phyloP scores from a whole-genome alignment of 192 early-diverging fungal genomes.

The Phycomyces blakesleeanus region DNA sequence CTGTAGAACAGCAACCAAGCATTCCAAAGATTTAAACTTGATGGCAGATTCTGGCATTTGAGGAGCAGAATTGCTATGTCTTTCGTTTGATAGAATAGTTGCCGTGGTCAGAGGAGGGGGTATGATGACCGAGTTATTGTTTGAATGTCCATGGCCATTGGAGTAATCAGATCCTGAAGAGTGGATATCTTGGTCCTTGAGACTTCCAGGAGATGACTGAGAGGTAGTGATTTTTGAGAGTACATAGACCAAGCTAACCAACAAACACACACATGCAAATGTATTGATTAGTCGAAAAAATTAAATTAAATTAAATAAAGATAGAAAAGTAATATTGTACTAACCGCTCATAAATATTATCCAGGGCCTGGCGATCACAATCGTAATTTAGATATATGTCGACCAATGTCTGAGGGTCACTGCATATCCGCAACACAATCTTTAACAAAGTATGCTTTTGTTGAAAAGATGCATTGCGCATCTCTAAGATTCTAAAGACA shows the following conservation, averaged over 20 bases:
- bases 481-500: conserved; percentile 84
- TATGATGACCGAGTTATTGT: conserved; percentile 28
- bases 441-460: conserved; percentile 77
- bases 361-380: conserved; percentile 75
- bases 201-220: conserved; percentile 11
- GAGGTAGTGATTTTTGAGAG: conserved; percentile 58
- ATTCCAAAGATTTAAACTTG: conserved; percentile 58
- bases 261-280: too few species aligned
- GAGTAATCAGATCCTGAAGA: conserved; percentile 9
- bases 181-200: conserved; percentile 19
- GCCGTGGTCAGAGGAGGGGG: conserved; percentile 43
- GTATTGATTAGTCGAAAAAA: too few species aligned
- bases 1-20: conserved; percentile 55
- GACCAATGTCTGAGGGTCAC: conserved; percentile 74
- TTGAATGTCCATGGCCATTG: background rate
- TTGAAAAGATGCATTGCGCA: conserved; percentile 53
- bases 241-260: conserved; percentile 58
- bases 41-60: conserved; percentile 40
- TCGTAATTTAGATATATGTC: conserved; percentile 96
- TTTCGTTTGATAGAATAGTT: conserved; percentile 34
- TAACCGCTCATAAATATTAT: conserved; percentile 86
- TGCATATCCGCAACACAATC: conserved; percentile 61
- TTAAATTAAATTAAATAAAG: background rate
- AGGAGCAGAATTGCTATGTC: conserved; percentile 16
- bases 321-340: background rate